Conservation (phyloP, 306 rosid species). For the Lathyrus oleraceus region DNA sequence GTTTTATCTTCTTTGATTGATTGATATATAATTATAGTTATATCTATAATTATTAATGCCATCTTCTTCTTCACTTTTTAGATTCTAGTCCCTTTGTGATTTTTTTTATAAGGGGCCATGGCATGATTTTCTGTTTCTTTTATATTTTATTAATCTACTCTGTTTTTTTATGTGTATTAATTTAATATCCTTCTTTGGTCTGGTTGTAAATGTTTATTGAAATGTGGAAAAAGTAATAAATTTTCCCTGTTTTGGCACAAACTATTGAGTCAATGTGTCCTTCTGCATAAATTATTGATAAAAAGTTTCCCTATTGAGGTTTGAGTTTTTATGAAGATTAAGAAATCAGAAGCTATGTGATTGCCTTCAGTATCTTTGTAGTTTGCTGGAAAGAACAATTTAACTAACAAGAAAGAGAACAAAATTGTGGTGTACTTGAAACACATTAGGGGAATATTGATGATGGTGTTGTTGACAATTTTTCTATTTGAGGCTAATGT, state of each 20-base stretch:
- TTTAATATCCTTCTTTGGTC: not conserved
- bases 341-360: slow-evolving; percentile 7
- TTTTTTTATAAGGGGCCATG: slow-evolving; percentile 41
- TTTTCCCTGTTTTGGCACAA: slow-evolving; percentile 32
- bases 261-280: slow-evolving; percentile 6
- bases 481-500: slow-evolving; percentile 8
- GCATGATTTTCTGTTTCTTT: not conserved
- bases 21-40: slow-evolving; percentile 1
- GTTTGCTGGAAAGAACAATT: not conserved
- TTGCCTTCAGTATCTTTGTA: not conserved
- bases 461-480: slow-evolving; percentile 29
- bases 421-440: not conserved
- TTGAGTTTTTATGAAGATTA: not conserved
- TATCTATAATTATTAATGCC: not conserved
- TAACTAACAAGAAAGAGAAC: not conserved
- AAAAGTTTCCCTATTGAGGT: not conserved
- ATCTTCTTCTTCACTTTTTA: not conserved
- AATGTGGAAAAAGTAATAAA: slow-evolving; percentile 19
- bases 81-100: slow-evolving; percentile 36
- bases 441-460: slow-evolving; percentile 30
- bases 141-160: not conserved
- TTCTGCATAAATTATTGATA: not conserved
- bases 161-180: not conserved
- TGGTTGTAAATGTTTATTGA: slow-evolving; percentile 33
- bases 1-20: not conserved